These are phyloP conservation scores for Globisporangium emineosum DNA, from an alignment of 352 stramenopile species.

Conservation along the genomic window DNA sequence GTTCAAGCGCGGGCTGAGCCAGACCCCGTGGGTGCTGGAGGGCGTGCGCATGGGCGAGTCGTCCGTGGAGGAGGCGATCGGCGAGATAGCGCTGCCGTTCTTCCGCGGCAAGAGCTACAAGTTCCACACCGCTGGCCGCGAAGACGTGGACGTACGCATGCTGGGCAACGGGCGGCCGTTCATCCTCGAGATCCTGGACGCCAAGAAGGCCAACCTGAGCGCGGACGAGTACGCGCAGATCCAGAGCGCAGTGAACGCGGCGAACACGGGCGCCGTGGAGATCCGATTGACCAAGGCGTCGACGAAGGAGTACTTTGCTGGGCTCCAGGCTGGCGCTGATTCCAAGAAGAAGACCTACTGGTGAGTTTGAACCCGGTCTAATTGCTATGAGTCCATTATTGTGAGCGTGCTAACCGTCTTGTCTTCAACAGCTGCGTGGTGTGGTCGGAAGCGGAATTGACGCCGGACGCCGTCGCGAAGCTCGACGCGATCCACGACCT, in stretches of 20 bases:
- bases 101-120: conserved; percentile 84
- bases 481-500: conserved; percentile 83
- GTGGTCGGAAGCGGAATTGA: conserved; percentile 64
- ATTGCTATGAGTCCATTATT: no score
- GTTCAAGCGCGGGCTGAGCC: conserved; percentile 84
- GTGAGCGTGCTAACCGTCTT: conserved; percentile 1
- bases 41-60: conserved; percentile 81
- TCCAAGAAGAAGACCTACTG: conserved; percentile 89
- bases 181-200: conserved; percentile 85
- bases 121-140: conserved; percentile 95
- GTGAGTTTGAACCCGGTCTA: conserved; percentile 22
- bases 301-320: conserved; percentile 79
- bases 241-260: conserved; percentile 61
- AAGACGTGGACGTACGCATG: conserved; percentile 98
- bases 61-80: conserved; percentile 89
- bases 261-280: conserved; percentile 71
- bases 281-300: conserved; percentile 76
- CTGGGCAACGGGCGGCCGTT: conserved; percentile 92
- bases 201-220: conserved; percentile 69
- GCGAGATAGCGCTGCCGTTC: conserved; percentile 59
- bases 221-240: conserved; percentile 47
- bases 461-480: conserved; percentile 51
- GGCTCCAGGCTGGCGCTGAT: conserved; percentile 74
- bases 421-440: conserved; percentile 63
- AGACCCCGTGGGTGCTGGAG: conserved; percentile 90